phyloP scores from a whole-genome alignment of 2,329 filamentous ascomycete genomes.

The Neofusicoccum laricinum region DNA sequence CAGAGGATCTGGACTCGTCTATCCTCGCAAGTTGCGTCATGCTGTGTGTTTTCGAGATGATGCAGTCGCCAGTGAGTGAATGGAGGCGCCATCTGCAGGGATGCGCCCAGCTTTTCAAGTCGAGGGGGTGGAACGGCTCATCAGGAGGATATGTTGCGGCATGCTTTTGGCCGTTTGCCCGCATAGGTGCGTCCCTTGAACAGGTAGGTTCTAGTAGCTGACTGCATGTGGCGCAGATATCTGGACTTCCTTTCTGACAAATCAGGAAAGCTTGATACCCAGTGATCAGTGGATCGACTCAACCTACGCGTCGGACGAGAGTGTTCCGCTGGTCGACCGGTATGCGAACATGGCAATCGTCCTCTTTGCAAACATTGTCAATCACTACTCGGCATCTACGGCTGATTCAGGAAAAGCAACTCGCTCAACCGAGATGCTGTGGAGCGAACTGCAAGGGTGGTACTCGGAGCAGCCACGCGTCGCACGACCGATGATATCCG shows the following conservation, averaged over 20 bases:
- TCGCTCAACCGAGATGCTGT: neutral
- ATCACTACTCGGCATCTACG: neutral
- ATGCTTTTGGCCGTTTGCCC: conserved; percentile 7
- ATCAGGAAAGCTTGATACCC: neutral
- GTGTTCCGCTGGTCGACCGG: neutral
- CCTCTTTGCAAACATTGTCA: neutral
- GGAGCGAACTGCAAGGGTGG: neutral
- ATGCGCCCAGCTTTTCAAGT: neutral
- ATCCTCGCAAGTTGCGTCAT: neutral
- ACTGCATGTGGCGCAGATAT: neutral
- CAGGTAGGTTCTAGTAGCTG: neutral
- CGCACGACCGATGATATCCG: neutral
- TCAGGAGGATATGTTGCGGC: neutral
- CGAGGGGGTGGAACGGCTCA: neutral
- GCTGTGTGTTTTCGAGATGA: conserved; percentile 6
- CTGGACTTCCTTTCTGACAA: neutral
- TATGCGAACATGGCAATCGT: neutral
- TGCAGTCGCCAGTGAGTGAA: neutral
- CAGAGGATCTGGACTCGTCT: neutral
- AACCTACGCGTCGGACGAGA: neutral
- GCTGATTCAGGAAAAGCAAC: neutral
- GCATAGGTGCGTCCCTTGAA: neutral
- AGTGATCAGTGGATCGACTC: neutral
- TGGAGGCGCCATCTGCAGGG: conserved; percentile 4
- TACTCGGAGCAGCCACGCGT: neutral